Conservation (phyloP, 345 rosid genomes). For the Arabis alpina region DNA sequence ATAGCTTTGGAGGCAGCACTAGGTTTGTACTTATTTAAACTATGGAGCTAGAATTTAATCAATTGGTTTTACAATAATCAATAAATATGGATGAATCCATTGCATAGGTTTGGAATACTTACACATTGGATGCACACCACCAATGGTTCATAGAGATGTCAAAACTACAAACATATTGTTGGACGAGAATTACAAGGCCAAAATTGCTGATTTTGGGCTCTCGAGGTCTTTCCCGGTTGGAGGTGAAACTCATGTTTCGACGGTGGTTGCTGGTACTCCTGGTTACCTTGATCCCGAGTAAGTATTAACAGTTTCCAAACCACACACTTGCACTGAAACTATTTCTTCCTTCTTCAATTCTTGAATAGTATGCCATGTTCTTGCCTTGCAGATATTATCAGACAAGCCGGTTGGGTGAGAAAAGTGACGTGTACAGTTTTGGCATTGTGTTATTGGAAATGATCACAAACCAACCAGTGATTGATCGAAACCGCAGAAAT, state of each 20-base stretch:
- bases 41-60: not conserved
- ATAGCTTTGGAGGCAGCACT: conserved; percentile 54
- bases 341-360: not conserved
- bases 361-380: not conserved
- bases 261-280: conserved; percentile 17
- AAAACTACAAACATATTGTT: conserved; percentile 52
- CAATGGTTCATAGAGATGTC: conserved; percentile 49
- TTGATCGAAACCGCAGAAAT: not conserved
- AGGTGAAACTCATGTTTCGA: conserved; percentile 29
- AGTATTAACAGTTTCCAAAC: conserved; percentile 4
- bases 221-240: conserved; percentile 39
- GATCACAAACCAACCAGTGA: conserved; percentile 13
- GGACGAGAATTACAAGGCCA: conserved; percentile 45
- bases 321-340: too few species aligned
- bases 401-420: not conserved
- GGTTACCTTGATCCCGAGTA: conserved; percentile 62
- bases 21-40: conserved; percentile 32
- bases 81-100: not conserved
- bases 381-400: not conserved
- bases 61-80: too few species aligned
- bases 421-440: conserved; percentile 9
- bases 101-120: conserved; percentile 51
- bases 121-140: conserved; percentile 52
- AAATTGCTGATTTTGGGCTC: conserved; percentile 53
- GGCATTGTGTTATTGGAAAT: conserved; percentile 10